Conservation (phyloP, 495 filamentous ascomycete genomes). For the Aspergillus biplanus region DNA sequence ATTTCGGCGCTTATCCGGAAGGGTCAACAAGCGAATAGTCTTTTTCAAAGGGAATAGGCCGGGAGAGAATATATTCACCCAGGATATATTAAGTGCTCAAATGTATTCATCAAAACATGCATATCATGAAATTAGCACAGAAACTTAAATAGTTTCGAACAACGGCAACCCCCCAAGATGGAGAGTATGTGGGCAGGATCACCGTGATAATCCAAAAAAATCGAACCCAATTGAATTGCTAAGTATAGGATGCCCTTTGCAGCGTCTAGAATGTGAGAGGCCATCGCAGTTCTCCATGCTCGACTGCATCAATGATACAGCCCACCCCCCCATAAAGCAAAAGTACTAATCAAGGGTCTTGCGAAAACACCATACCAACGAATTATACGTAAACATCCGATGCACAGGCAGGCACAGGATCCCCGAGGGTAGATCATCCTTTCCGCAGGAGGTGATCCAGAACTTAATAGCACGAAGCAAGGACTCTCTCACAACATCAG, state of each 20-base stretch:
- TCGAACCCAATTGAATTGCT: constrained; percentile 6
- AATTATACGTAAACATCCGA: constrained; percentile 30
- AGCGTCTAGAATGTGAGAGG: neutral
- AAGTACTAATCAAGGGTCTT: constrained; percentile 23
- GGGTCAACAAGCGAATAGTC: neutral
- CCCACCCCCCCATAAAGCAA: constrained; percentile 7
- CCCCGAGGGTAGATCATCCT: constrained; percentile 25
- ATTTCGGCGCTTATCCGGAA: constrained; percentile 26
- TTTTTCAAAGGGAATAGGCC: constrained; percentile 1
- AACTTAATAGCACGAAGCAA: constrained; percentile 46
- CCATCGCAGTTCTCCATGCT: neutral
- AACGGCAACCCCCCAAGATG: constrained; percentile 10
- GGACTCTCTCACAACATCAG: constrained; percentile 25
- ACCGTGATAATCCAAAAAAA: constrained; percentile 6
- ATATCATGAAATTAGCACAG: neutral
- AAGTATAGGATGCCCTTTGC: constrained; percentile 8
- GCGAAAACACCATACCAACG: constrained; percentile 9
- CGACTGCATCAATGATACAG: constrained; percentile 14
- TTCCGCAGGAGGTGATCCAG: constrained; percentile 24
- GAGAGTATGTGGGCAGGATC: constrained; percentile 4
- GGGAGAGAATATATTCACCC: constrained; percentile 5
- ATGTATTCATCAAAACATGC: neutral
- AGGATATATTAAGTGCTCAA: neutral
- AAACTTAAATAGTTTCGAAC: constrained; percentile 17
- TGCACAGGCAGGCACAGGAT: constrained; percentile 24